Evolutionary conservation across 2,329 filamentous ascomycete species (phyloP).

Genomic region (Alternaria longipes): DNA sequence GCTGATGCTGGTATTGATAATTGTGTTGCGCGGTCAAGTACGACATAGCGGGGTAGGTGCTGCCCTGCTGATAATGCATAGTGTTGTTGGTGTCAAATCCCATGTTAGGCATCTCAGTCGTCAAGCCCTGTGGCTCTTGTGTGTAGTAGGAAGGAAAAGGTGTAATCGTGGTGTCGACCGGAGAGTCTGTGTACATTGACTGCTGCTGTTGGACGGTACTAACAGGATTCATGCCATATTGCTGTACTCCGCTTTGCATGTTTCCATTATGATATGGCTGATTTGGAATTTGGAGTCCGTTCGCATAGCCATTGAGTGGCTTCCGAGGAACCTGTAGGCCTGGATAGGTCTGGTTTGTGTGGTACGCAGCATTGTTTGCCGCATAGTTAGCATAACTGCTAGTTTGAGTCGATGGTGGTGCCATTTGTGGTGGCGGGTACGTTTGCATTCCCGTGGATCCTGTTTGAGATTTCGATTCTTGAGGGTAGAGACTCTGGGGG

Average conservation of each 20-base stretch:
- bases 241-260: constrained; percentile 33
- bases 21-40: constrained; percentile 45
- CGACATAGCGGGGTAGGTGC: constrained; percentile 45
- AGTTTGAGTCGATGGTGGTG: constrained; percentile 29
- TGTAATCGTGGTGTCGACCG: constrained; percentile 45
- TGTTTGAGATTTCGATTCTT: constrained; percentile 30
- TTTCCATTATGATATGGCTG: constrained; percentile 40
- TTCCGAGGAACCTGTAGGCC: constrained; percentile 44
- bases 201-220: constrained; percentile 43
- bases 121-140: constrained; percentile 41
- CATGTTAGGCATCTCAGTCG: constrained; percentile 34
- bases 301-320: constrained; percentile 38
- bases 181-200: constrained; percentile 48
- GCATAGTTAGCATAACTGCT: constrained; percentile 35
- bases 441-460: constrained; percentile 47
- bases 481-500: constrained; percentile 38
- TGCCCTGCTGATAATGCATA: constrained; percentile 43
- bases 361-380: constrained; percentile 27
- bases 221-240: constrained; percentile 41
- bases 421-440: constrained; percentile 51
- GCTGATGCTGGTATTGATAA: constrained; percentile 41
- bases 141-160: constrained; percentile 45
- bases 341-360: constrained; percentile 47
- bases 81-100: constrained; percentile 37
- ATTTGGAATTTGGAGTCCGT: constrained; percentile 41